A percentile compares a stretch with the other conserved stretches of the same genome.
phyloP scores from a whole-genome alignment of 2,329 filamentous ascomycete genomes.

The Aureobasidium pullulans region DNA sequence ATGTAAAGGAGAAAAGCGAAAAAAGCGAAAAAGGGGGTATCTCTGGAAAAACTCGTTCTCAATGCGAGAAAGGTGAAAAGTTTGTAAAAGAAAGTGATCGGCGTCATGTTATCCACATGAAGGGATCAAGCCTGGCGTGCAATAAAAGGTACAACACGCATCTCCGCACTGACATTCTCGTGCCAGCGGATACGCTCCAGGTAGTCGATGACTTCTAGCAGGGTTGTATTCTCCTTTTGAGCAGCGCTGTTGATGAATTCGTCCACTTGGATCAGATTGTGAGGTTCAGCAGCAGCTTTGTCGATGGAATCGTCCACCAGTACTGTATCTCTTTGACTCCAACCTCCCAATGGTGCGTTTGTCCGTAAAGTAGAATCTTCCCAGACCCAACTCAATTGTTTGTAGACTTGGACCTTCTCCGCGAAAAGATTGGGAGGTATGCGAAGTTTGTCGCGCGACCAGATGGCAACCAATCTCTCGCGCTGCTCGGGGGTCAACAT shows the following conservation, averaged over 20 bases:
- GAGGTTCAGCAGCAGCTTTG: slow-evolving; percentile 76
- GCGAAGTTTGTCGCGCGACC: slow-evolving; percentile 70
- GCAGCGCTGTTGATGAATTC: slow-evolving; percentile 51
- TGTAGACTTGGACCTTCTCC: slow-evolving; percentile 77
- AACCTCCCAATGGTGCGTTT: slow-evolving; percentile 38
- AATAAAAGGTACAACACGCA: not conserved
- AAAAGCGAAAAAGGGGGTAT: too few species aligned
- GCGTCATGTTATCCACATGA: not conserved
- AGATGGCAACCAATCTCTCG: slow-evolving; percentile 57
- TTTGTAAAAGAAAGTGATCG: not conserved
- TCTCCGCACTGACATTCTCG: not conserved
- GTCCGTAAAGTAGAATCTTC: slow-evolving; percentile 35
- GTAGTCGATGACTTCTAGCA: slow-evolving; percentile 1
- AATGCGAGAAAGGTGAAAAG: not conserved
- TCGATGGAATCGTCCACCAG: slow-evolving; percentile 77
- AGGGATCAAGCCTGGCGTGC: not conserved
- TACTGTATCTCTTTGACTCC: slow-evolving; percentile 81
- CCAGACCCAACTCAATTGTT: slow-evolving; percentile 73
- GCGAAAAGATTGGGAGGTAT: slow-evolving; percentile 59
- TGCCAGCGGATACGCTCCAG: slow-evolving; percentile 5
- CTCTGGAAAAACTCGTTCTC: too few species aligned
- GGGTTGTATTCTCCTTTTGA: not conserved
- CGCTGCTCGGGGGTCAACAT: slow-evolving; percentile 54
- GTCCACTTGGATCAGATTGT: slow-evolving; percentile 72
- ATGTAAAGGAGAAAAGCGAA: too few species aligned